Evolutionary conservation across 495 filamentous ascomycete genomes (phyloP), one percentile per base, ranked within the genome.

Genomic region (Daldinia concentrica): DNA sequence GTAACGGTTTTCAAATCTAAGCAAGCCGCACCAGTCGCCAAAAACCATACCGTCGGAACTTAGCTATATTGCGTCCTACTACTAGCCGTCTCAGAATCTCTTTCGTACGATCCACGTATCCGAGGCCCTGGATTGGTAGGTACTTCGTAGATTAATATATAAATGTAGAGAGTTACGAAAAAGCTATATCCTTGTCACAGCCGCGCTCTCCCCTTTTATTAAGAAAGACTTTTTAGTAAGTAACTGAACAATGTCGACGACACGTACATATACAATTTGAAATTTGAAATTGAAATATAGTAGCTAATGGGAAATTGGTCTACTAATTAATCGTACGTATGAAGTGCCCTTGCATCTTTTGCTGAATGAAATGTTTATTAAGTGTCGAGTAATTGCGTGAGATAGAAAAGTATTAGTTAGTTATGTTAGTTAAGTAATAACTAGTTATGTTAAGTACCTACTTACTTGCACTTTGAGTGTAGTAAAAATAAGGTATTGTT

Each of bases 401-500:
- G 24, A 29, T 30, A 30, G 12, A 29, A 27, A 29, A 1, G 48
- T n/a, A n/a, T n/a, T n/a, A n/a, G n/a, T n/a, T n/a, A n/a, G n/a
- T n/a, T n/a, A n/a, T n/a, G n/a, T n/a, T n/a, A n/a, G n/a, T n/a
- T n/a, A n/a, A n/a, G n/a, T n/a, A n/a, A n/a, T n/a, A n/a, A n/a
- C n/a, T n/a, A n/a, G n/a, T 14, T 1, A 4, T 43, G n/a, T 17
- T 6, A 17, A 17, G 39, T 43, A 24, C n/a, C n/a, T 55, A 17
- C 3, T 6, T 27, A 12, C 9, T 32, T 57, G 27, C 51, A n/a
- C 11, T 17, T 34, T 36, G 30, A 30, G 43, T 67, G 69, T 58
- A 72, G 69, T 67, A 72, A 51, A 63, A 72, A 63, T 67, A 72
- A 67, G 64, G 69, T 72, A 64, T 68, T 64, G 62, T 63, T 72